Percentiles rank a stretch among this genome's conserved stretches.
Conservation (phyloP, 139 green algal genomes). For the Chlorella sp. region DNA sequence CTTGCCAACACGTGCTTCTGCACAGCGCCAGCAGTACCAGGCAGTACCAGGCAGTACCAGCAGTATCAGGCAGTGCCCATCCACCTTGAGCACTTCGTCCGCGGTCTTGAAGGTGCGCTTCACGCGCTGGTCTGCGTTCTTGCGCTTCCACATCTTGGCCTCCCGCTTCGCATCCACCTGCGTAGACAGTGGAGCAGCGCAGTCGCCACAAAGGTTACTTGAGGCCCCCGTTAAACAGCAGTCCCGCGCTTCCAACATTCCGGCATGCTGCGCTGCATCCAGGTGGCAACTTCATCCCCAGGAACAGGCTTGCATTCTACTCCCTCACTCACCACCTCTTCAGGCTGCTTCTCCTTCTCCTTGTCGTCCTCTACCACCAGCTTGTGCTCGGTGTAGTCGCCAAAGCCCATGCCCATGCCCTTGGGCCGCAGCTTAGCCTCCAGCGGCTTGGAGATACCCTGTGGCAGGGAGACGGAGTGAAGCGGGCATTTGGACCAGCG, state of each 20-base stretch:
- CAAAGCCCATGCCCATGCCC: conserved; percentile 95
- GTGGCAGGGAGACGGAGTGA: background rate
- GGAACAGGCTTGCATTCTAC: too few species aligned
- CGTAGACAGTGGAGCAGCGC: background rate
- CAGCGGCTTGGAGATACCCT: conserved; percentile 91
- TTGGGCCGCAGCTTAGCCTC: conserved; percentile 93
- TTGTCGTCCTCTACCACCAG: conserved; percentile 39
- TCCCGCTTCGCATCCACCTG: conserved; percentile 37
- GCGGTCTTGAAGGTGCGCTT: conserved; percentile 83
- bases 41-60: too few species aligned
- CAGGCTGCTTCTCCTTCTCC: conserved; percentile 16
- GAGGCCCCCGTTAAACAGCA: too few species aligned
- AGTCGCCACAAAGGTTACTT: too few species aligned
- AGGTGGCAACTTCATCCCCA: too few species aligned
- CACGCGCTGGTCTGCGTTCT: conserved; percentile 57
- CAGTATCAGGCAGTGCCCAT: too few species aligned
- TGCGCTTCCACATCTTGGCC: conserved; percentile 74
- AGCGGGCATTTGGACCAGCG: too few species aligned
- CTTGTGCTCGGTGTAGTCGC: conserved; percentile 66
- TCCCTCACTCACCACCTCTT: background rate
- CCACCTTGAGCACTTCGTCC: conserved; percentile 80
- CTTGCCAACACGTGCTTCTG: too few species aligned
- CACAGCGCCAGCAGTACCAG: too few species aligned
- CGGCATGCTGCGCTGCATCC: too few species aligned
- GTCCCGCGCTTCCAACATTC: too few species aligned